These are phyloP conservation scores for Ilex paraguariensis DNA, from an alignment of 305 asterid species.

Conservation along the genomic window DNA sequence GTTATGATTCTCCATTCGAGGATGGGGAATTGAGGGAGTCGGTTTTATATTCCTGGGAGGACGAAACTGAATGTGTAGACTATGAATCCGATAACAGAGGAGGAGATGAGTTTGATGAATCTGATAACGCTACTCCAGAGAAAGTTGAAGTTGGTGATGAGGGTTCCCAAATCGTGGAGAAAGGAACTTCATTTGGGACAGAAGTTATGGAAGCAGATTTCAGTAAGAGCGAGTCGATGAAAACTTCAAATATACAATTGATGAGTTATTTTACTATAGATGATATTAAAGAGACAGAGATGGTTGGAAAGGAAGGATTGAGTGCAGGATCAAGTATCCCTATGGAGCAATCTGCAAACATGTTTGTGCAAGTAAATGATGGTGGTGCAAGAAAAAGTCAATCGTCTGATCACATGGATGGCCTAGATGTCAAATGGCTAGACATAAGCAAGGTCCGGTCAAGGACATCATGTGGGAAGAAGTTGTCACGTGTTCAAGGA, in stretches of 20 bases:
- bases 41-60: constrained; percentile 51
- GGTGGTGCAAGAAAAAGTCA: no score
- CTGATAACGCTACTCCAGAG: constrained; percentile 52
- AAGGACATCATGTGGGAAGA: constrained; percentile 31
- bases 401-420: constrained; percentile 5
- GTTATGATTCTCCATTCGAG: constrained; percentile 85
- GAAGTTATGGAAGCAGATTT: constrained; percentile 22
- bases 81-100: constrained; percentile 77
- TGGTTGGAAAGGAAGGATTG: no score
- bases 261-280: constrained; percentile 27
- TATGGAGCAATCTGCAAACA: no score
- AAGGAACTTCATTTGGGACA: constrained; percentile 21
- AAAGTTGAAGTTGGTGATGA: constrained; percentile 57
- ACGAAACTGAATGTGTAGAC: constrained; percentile 55
- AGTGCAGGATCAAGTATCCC: no score
- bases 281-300: constrained; percentile 26
- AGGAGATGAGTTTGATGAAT: constrained; percentile 29
- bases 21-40: constrained; percentile 89
- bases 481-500: constrained; percentile 44
- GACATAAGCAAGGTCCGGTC: constrained; percentile 34
- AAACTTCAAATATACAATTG: constrained; percentile 16
- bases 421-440: constrained; percentile 28
- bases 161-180: constrained; percentile 41
- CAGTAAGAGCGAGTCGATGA: constrained; percentile 19
- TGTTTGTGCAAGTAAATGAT: no score